Conservation (phyloP, 2,329 filamentous ascomycete genomes). For the Tolypocladium tundrense region DNA sequence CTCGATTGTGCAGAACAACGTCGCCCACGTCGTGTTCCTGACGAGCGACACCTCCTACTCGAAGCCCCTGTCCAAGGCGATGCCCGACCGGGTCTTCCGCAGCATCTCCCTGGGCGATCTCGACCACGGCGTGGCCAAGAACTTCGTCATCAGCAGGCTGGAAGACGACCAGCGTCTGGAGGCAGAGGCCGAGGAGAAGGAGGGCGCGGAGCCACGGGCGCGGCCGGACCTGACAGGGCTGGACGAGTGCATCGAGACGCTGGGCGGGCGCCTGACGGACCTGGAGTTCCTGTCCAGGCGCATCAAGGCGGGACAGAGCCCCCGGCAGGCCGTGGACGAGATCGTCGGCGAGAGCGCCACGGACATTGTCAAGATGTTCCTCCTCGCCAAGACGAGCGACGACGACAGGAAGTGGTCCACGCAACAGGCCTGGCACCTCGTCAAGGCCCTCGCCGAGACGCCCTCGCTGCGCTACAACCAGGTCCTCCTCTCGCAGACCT, state of each 20-base stretch:
- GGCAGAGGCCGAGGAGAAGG: slow-evolving; percentile 14
- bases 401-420: slow-evolving; percentile 58
- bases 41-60: slow-evolving; percentile 83
- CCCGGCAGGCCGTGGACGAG: slow-evolving; percentile 69
- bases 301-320: slow-evolving; percentile 77
- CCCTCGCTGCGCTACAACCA: slow-evolving; percentile 74
- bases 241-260: slow-evolving; percentile 67
- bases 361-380: slow-evolving; percentile 89
- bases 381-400: slow-evolving; percentile 49
- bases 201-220: slow-evolving; percentile 11
- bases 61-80: slow-evolving; percentile 74
- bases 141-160: slow-evolving; percentile 79
- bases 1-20: slow-evolving; percentile 70
- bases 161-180: slow-evolving; percentile 34
- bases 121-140: slow-evolving; percentile 74
- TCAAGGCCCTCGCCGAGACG: slow-evolving; percentile 64
- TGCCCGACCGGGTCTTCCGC: slow-evolving; percentile 86
- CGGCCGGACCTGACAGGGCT: slow-evolving; percentile 54
- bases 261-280: slow-evolving; percentile 90
- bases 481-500: slow-evolving; percentile 65
- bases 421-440: slow-evolving; percentile 83
- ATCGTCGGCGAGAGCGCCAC: slow-evolving; percentile 84
- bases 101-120: slow-evolving; percentile 80
- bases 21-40: slow-evolving; percentile 90
- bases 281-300: slow-evolving; percentile 88